Evolutionary conservation across 345 rosid genomes (phyloP), one percentile per base, ranked within the genome.

Genomic region (Salix brachista): DNA sequence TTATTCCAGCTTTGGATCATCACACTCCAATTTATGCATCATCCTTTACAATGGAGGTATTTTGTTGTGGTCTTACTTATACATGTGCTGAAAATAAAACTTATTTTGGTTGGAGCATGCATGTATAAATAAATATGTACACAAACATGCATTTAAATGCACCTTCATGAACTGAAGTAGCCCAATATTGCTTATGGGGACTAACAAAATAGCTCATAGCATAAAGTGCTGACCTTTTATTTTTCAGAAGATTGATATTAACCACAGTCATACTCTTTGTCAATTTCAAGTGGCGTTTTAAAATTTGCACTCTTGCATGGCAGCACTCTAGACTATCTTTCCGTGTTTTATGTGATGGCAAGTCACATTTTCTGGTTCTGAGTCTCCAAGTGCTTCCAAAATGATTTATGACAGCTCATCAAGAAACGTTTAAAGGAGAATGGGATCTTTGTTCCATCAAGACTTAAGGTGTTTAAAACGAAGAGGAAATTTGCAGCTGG

Each of bases 21-120:
- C 77, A 71, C 73, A 93, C 98, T 42, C 98, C 99, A 13, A 92
- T 96, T 84, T 93, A 79, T 78, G 91, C 99, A 26, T 96, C 99
- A 68, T 96, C 99, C 79, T 96, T 96, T 75, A 96, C 99, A 71
- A 93, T 91, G 97, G 99, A 96, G 99, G 99, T 96, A 83, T 73
- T 67, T 58, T 73, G 67, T 62, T 52, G 34, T 65, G 42, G 32
- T 6, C 36, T 50, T 62, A 42, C 48, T 23, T 75, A 2, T 42
- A 34, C 52, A 67, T 32, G 28, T 32, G 70, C 44, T 67, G 34
- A n/a, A 4, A 69, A 25, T 36, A 39, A 52, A 25, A 37, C 58
- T 37, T 56, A 21, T 30, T 48, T 54, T 17, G 6, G 48, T 37
- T 54, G 30, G 69, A 73, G 28, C 37, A 39, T 79, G 1, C 6